These are phyloP conservation scores for Pythium aquatile DNA, from an alignment of 352 stramenopile species.

Conservation along the genomic window DNA sequence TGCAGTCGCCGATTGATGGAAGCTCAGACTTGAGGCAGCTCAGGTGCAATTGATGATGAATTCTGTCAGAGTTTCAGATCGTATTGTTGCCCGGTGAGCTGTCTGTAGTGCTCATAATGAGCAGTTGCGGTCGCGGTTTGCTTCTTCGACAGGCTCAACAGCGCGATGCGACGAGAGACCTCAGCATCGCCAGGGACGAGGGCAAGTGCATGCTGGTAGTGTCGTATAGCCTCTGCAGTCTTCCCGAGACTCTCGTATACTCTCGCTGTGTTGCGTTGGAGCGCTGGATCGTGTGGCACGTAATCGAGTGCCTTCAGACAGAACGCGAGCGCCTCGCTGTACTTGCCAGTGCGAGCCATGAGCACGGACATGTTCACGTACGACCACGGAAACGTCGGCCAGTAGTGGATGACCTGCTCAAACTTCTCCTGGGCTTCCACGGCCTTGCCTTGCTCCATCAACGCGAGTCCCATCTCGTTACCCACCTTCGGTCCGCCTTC, in stretches of 20 bases:
- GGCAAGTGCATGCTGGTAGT: slow-evolving; percentile 41
- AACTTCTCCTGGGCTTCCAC: slow-evolving; percentile 46
- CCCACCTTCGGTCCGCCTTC: slow-evolving; percentile 50
- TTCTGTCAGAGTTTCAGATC: slow-evolving; percentile 56
- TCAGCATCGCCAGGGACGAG: slow-evolving; percentile 41
- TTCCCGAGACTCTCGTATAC: slow-evolving; percentile 56
- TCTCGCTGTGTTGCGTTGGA: slow-evolving; percentile 58
- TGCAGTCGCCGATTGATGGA: neutral
- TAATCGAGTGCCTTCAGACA: slow-evolving; percentile 38
- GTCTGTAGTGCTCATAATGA: slow-evolving; percentile 49
- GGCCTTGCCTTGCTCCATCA: slow-evolving; percentile 40
- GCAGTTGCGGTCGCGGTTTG: slow-evolving; percentile 28
- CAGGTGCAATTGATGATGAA: neutral
- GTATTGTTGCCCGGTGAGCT: slow-evolving; percentile 48
- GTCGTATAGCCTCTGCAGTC: slow-evolving; percentile 39
- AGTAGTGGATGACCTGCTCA: slow-evolving; percentile 37
- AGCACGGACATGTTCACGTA: slow-evolving; percentile 62
- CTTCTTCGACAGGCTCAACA: slow-evolving; percentile 42
- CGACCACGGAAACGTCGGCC: slow-evolving; percentile 47
- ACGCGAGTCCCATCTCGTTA: slow-evolving; percentile 60
- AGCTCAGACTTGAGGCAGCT: slow-evolving; percentile 5
- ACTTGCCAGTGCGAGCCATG: slow-evolving; percentile 39
- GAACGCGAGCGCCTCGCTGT: slow-evolving; percentile 43
- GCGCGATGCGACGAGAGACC: slow-evolving; percentile 38
- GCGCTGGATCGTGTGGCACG: slow-evolving; percentile 39